Percentiles rank a stretch among this genome's conserved stretches.
phyloP scores from a whole-genome alignment of 2,329 filamentous ascomycete species.

The Aspergillus pseudoterreus region DNA sequence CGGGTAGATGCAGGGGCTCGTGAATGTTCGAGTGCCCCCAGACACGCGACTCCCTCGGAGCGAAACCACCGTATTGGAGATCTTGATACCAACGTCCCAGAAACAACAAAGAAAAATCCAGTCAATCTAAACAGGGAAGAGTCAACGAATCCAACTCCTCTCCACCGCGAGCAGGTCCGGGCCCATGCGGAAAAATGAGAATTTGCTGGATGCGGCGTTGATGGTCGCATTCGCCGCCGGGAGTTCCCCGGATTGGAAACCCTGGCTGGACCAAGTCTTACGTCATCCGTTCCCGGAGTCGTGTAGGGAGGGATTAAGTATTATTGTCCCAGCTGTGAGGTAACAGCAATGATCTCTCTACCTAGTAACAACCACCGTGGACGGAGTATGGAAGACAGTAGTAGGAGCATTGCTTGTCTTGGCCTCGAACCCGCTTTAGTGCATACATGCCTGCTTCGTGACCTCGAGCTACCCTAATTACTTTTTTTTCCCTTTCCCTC shows the following conservation, averaged over 20 bases:
- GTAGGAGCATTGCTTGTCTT: not conserved
- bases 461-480: not conserved
- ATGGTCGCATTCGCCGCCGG: slow-evolving; percentile 23
- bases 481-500: not conserved
- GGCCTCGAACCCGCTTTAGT: not conserved
- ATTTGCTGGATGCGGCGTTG: slow-evolving; percentile 3
- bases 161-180: not conserved
- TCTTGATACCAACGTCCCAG: no score
- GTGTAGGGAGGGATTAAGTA: not conserved
- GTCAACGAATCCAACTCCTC: not conserved
- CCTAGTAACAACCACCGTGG: not conserved
- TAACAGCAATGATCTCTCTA: not conserved
- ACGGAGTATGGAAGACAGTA: not conserved
- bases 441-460: no score
- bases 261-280: slow-evolving; percentile 22
- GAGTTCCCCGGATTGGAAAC: slow-evolving; percentile 28
- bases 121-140: not conserved
- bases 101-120: no score
- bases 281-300: slow-evolving; percentile 27
- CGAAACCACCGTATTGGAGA: no score
- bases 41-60: not conserved
- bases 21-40: not conserved
- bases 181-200: not conserved
- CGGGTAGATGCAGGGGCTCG: not conserved
- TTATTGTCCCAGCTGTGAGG: not conserved